Conservation (phyloP, 2,329 filamentous ascomycete genomes). For the Aspergillus unguis region DNA sequence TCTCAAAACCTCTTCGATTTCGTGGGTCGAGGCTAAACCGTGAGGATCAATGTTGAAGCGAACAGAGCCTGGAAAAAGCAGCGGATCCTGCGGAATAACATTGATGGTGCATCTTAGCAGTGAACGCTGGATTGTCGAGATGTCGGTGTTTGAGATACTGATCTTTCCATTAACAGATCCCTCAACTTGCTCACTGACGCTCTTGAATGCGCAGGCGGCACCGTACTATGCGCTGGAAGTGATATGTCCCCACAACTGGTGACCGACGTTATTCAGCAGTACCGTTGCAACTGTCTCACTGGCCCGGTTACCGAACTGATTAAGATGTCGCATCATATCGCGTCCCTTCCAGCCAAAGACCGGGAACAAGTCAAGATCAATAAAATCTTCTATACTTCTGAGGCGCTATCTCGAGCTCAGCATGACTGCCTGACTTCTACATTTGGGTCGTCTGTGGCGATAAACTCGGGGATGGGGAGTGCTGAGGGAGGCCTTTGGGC, state of each 20-base stretch:
- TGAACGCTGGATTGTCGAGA: not conserved
- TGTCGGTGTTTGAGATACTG: not conserved
- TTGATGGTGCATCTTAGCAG: not conserved
- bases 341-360: slow-evolving; percentile 23
- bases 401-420: slow-evolving; percentile 37
- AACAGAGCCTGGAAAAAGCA: slow-evolving; percentile 15
- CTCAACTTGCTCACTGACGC: slow-evolving; percentile 42
- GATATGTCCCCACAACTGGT: slow-evolving; percentile 25
- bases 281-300: slow-evolving; percentile 37
- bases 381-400: slow-evolving; percentile 48
- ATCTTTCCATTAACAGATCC: slow-evolving; percentile 23
- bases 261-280: slow-evolving; percentile 27
- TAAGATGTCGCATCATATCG: slow-evolving; percentile 36
- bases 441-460: slow-evolving; percentile 29
- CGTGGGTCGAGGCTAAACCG: slow-evolving; percentile 16
- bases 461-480: slow-evolving; percentile 44
- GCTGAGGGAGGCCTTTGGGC: slow-evolving; percentile 45
- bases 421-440: slow-evolving; percentile 28
- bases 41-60: slow-evolving; percentile 32
- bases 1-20: not conserved
- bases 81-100: not conserved
- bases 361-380: slow-evolving; percentile 26
- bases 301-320: slow-evolving; percentile 42
- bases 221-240: slow-evolving; percentile 38
- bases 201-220: slow-evolving; percentile 43